Percentiles rank a stretch among this genome's conserved stretches.
Conservation (phyloP, 23 red algal species). For the Chondrus crispus region DNA sequence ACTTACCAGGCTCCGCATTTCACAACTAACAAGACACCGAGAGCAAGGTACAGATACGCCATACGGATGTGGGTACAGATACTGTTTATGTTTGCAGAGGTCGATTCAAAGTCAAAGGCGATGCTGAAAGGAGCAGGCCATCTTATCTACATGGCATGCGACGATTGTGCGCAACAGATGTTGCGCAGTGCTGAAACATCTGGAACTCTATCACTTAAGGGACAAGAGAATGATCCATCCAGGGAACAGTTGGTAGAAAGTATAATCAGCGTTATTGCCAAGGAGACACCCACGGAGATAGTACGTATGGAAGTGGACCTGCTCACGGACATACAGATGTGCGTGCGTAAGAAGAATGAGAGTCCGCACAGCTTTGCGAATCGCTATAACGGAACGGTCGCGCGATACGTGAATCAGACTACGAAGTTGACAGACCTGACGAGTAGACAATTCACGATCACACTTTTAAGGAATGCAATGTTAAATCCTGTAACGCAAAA, state of each 20-base stretch:
- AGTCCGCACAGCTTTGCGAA: not conserved
- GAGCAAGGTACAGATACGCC: not conserved
- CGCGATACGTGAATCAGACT: slow-evolving; percentile 7
- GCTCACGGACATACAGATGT: slow-evolving; percentile 1
- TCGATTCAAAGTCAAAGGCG: not conserved
- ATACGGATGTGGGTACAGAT: not conserved
- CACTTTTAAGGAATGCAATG: not conserved
- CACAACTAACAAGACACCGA: not conserved
- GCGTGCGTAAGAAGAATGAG: not conserved
- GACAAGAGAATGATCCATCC: not conserved
- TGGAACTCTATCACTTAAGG: not conserved
- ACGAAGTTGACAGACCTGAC: not conserved
- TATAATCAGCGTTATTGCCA: slow-evolving; percentile 1
- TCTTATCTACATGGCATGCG: not conserved
- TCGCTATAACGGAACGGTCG: not conserved
- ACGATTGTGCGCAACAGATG: not conserved
- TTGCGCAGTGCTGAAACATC: not conserved
- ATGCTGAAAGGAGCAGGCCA: not conserved
- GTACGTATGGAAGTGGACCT: slow-evolving; percentile 4
- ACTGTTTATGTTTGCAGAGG: not conserved
- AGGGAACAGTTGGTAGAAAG: not conserved
- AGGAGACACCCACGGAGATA: slow-evolving; percentile 4
- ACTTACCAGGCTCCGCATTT: not conserved
- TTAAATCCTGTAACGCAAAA: not conserved
- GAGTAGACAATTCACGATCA: not conserved